phyloP scores from a whole-genome alignment of 176 grass and related monocot genomes.

The Puya raimondii region DNA sequence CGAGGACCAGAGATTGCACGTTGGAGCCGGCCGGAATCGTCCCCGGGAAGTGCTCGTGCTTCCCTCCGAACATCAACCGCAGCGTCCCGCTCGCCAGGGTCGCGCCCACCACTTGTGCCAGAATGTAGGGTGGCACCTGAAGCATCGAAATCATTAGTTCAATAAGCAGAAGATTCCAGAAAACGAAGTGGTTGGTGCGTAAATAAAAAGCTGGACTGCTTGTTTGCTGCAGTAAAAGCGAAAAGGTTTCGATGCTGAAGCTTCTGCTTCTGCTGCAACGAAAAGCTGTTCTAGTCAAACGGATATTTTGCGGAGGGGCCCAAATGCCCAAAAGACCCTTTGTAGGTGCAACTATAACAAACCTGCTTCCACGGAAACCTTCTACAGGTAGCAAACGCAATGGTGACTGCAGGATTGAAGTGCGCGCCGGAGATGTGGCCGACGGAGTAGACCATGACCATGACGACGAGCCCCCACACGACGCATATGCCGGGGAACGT shows the following conservation, averaged over 20 bases:
- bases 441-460: constrained; percentile 75
- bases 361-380: constrained; percentile 91
- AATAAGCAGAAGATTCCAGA: neutral
- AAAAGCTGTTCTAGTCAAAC: too few species aligned
- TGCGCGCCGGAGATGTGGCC: constrained; percentile 79
- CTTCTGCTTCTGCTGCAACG: too few species aligned
- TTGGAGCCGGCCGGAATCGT: constrained; percentile 46
- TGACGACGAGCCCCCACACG: constrained; percentile 82
- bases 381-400: constrained; percentile 64
- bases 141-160: neutral
- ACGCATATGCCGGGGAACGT: constrained; percentile 71
- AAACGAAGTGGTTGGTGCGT: too few species aligned
- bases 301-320: too few species aligned
- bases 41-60: constrained; percentile 42
- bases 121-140: constrained; percentile 59
- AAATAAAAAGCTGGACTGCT: too few species aligned
- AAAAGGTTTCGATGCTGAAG: too few species aligned
- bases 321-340: too few species aligned
- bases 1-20: constrained; percentile 49
- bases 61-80: constrained; percentile 49
- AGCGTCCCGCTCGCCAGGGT: constrained; percentile 54
- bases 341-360: neutral
- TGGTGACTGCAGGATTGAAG: constrained; percentile 80
- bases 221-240: too few species aligned
- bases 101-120: constrained; percentile 51